Base-by-base conservation (phyloP, 192 early-diverging fungal species). In the Backusella tarrabulga region DNA sequence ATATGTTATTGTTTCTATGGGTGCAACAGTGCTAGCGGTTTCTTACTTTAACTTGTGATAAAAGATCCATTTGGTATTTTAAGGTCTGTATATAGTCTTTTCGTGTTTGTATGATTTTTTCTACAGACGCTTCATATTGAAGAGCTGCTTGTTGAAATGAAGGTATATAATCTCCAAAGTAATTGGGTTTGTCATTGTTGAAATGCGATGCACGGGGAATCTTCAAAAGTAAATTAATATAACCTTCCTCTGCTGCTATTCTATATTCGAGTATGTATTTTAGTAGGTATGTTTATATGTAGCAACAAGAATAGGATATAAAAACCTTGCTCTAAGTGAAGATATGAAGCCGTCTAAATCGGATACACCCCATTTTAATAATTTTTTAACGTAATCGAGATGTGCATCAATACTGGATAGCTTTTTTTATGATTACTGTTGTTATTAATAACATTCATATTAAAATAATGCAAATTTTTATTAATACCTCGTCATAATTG, bases 401-500 rank as follows among this genome's bases (percentile, higher is more conserved):
- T 75, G 74, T 29, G 66, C 1, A 46, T 67, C 63, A 35, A 75
- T 75, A 42, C 63, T 68, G 11, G 60, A 21, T 67, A 68, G 12
- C 74, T 75, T 42, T 29, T 74, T 50, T 74, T 40, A 66, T 63
- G 6, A 40, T 4, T 26, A 54, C 21, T 21, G n/a, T 11, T 21
- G 5, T 56, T 8, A 54, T 19, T 19, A 54, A 34, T 11, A 34
- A n/a, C 46, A 50, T 50, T 50, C 46, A n/a, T 50, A 50, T n/a
- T 15, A n/a, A 50, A 50, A n/a, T n/a, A 50, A 50, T 50, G 7
- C 21, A 50, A 50, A n/a, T 1, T 50, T 6, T 50, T 50, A 21
- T 73, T n/a, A 15, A 23, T 60, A 74, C 73, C 56, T 74, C 73
- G 54, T 74, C 73, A 36, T 74, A 54, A 29, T 63, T 23, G 56